Conservation (phyloP, 2,329 filamentous ascomycete species). For the Apiospora rasikravindrae region DNA sequence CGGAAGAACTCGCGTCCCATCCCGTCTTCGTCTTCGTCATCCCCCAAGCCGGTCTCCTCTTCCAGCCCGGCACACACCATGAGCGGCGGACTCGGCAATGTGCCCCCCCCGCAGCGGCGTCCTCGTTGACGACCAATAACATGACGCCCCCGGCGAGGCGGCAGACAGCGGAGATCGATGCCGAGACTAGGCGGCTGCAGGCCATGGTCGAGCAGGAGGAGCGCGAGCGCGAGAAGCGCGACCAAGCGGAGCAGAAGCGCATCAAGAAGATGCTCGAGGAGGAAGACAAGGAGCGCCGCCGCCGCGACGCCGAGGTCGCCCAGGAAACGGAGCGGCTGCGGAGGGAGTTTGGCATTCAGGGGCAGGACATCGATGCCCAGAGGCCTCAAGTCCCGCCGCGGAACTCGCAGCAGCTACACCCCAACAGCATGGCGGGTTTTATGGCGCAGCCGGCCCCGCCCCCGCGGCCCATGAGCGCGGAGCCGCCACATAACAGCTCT, state of each 20-base stretch:
- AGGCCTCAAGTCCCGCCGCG: conserved; percentile 41
- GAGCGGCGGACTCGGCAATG: conserved; percentile 50
- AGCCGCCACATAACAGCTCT: conserved; percentile 38
- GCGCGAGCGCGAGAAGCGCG: conserved; percentile 60
- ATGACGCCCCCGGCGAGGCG: conserved; percentile 25
- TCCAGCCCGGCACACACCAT: conserved; percentile 37
- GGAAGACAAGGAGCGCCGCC: conserved; percentile 66
- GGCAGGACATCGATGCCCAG: conserved; percentile 44
- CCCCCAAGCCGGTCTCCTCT: conserved; percentile 32
- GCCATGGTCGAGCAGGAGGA: conserved; percentile 59
- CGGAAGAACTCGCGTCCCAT: conserved; percentile 53
- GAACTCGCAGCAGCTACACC: conserved; percentile 36
- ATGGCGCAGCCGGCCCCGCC: conserved; percentile 40
- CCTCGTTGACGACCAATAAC: conserved; percentile 29
- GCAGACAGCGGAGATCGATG: conserved; percentile 58
- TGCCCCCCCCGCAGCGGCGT: conserved; percentile 48
- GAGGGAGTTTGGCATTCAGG: conserved; percentile 67
- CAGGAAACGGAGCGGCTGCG: conserved; percentile 83
- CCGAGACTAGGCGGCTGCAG: conserved; percentile 77
- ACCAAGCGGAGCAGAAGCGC: conserved; percentile 59
- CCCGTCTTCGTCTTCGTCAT: conserved; percentile 32
- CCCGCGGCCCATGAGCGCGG: conserved; percentile 54
- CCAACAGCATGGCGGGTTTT: conserved; percentile 25
- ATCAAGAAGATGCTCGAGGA: conserved; percentile 70
- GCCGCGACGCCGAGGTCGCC: conserved; percentile 66